phyloP scores from a whole-genome alignment of 345 rosid genomes.

The Salix suchowensis region DNA sequence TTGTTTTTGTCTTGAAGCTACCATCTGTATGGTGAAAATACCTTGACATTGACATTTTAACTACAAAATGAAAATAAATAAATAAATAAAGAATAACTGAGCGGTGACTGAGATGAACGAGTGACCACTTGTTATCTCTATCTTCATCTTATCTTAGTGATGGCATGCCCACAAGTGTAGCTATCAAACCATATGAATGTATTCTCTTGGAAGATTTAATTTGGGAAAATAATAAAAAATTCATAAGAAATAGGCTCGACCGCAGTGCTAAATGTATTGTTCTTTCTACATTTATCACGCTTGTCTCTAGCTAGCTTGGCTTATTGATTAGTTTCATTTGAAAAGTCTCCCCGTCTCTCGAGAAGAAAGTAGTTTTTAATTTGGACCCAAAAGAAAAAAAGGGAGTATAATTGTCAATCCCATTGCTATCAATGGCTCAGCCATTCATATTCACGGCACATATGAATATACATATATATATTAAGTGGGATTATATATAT shows the following conservation, averaged over 20 bases:
- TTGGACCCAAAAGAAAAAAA: too few species aligned
- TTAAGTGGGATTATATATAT: neutral
- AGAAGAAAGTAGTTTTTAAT: too few species aligned
- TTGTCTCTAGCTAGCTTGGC: neutral
- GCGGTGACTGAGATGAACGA: neutral
- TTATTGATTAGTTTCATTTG: neutral
- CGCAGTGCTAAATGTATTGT: too few species aligned
- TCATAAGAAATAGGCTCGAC: too few species aligned
- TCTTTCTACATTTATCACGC: neutral
- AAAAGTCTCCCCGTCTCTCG: neutral
- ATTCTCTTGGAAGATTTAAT: neutral
- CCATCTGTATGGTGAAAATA: neutral
- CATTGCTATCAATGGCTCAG: neutral
- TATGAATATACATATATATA: neutral
- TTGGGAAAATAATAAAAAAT: too few species aligned
- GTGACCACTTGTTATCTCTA: neutral
- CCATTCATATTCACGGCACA: neutral
- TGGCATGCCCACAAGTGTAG: neutral
- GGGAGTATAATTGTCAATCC: too few species aligned
- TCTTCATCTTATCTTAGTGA: neutral
- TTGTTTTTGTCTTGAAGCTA: neutral
- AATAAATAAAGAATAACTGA: neutral
- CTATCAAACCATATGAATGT: neutral
- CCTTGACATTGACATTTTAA: neutral
- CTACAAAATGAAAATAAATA: neutral